Evolutionary conservation across 306 rosid genomes (phyloP).

Genomic region (Betula pendula): DNA sequence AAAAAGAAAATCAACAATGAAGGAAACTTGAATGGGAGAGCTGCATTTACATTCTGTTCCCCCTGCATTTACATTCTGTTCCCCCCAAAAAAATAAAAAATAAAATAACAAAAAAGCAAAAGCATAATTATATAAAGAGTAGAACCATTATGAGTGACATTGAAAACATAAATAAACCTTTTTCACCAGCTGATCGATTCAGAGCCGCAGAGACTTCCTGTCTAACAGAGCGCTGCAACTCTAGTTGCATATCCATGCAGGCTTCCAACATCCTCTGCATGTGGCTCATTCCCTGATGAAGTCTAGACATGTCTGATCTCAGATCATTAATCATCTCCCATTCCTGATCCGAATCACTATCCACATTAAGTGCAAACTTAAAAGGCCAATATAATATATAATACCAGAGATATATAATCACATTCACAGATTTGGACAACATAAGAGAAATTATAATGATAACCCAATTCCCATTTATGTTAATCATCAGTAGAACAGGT

Average conservation of each 20-base stretch:
- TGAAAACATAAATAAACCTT: slow-evolving; percentile 43
- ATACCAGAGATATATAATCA: not conserved
- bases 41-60: not conserved
- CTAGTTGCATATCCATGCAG: slow-evolving; percentile 99
- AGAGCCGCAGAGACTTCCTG: slow-evolving; percentile 99
- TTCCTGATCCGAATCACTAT: slow-evolving; percentile 56
- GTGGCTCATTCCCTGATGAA: slow-evolving; percentile 99
- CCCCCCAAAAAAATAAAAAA: not conserved
- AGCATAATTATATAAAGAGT: not conserved
- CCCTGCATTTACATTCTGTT: too few species aligned
- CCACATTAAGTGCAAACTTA: slow-evolving; percentile 16
- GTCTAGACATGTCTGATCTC: slow-evolving; percentile 93
- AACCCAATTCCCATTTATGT: not conserved
- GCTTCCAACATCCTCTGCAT: slow-evolving; percentile 99
- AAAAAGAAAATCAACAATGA: not conserved
- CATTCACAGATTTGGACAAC: not conserved
- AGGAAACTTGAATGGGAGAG: not conserved
- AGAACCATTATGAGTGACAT: not conserved
- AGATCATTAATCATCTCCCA: slow-evolving; percentile 98
- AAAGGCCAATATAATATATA: not conserved
- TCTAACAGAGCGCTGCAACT: slow-evolving; percentile 97
- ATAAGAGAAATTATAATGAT: not conserved
- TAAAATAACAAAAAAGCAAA: not conserved
- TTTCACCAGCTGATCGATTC: slow-evolving; percentile 83
- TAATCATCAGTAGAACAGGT: not conserved